A percentile compares a stretch with the other conserved stretches of the same genome.
Conservation (phyloP, 2,329 filamentous ascomycete genomes). For the Orbilia quercus region DNA sequence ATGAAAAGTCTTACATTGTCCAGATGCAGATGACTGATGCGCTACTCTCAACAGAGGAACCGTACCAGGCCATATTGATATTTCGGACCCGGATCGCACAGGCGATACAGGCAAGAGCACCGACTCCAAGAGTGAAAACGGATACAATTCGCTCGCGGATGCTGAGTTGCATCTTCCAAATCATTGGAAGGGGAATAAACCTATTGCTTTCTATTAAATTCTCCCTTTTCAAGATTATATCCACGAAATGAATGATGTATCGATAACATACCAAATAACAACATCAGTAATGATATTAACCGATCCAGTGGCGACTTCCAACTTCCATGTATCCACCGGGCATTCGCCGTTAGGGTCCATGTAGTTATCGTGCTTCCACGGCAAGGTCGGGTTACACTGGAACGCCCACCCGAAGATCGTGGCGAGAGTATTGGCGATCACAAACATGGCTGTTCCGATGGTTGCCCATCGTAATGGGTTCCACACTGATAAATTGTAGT, state of each 20-base stretch:
- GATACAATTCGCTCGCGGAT: conserved; percentile 30
- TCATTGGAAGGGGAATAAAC: conserved; percentile 41
- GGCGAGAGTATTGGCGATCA: conserved; percentile 22
- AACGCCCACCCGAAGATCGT: conserved; percentile 35
- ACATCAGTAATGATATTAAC: conserved; percentile 41
- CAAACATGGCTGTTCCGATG: conserved; percentile 18
- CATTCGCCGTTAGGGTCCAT: conserved; percentile 25
- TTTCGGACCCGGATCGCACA: conserved; percentile 31
- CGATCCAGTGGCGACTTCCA: conserved; percentile 27
- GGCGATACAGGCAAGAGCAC: conserved; percentile 36
- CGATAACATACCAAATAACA: conserved; percentile 23
- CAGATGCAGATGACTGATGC: conserved; percentile 38
- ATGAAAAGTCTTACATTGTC: conserved; percentile 26
- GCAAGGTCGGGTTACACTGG: conserved; percentile 27
- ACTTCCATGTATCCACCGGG: conserved; percentile 31
- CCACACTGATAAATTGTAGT: conserved; percentile 34
- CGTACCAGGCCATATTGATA: conserved; percentile 39
- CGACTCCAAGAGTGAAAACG: conserved; percentile 36
- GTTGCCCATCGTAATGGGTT: conserved; percentile 34
- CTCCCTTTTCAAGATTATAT: not conserved
- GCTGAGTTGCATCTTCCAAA: conserved; percentile 48
- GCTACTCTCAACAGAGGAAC: conserved; percentile 25
- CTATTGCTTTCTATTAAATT: not conserved
- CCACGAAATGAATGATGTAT: not conserved
- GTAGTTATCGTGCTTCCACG: conserved; percentile 37